These are phyloP conservation scores for Leptoxyphium fumago DNA, from an alignment of 2,329 filamentous ascomycete species.

Conservation along the genomic window DNA sequence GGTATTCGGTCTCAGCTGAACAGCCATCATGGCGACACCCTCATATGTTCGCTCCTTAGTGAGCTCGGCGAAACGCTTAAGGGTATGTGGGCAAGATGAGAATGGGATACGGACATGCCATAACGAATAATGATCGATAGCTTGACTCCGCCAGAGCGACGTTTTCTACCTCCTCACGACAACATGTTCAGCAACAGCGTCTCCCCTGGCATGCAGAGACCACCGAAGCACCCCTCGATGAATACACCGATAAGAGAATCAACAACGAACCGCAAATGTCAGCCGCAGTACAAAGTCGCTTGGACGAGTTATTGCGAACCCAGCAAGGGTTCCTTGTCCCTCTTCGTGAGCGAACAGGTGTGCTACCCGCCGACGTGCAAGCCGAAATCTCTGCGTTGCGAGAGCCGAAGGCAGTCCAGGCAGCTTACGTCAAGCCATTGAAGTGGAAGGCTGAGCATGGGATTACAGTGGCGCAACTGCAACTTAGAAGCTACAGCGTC, in stretches of 20 bases:
- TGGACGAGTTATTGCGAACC: slow-evolving; percentile 1
- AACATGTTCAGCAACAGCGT: slow-evolving; percentile 1
- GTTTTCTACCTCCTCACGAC: background rate
- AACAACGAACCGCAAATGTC: slow-evolving; percentile 4
- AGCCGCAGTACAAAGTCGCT: slow-evolving; percentile 1
- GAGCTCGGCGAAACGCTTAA: slow-evolving; percentile 27
- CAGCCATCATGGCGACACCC: slow-evolving; percentile 27
- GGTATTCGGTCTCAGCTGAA: background rate
- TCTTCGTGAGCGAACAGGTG: slow-evolving; percentile 3
- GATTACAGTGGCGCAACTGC: slow-evolving; percentile 76
- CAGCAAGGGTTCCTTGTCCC: slow-evolving; percentile 6
- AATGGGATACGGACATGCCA: background rate
- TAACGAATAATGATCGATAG: slow-evolving; percentile 7
- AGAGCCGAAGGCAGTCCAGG: slow-evolving; percentile 66
- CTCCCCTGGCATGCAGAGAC: background rate
- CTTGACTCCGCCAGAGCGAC: slow-evolving; percentile 9
- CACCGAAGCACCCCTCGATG: slow-evolving; percentile 4
- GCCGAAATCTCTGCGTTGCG: slow-evolving; percentile 30
- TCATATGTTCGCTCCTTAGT: slow-evolving; percentile 29
- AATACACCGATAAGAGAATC: background rate
- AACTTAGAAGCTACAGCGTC: slow-evolving; percentile 79
- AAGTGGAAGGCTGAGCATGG: slow-evolving; percentile 60
- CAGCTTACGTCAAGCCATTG: slow-evolving; percentile 72
- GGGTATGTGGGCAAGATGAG: slow-evolving; percentile 16
- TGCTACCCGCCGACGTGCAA: slow-evolving; percentile 6